Evolutionary conservation across 1,284 basidiomycete genomes (phyloP), one percentile per base, ranked within the genome.

Genomic region (Cryptococcus sp.): DNA sequence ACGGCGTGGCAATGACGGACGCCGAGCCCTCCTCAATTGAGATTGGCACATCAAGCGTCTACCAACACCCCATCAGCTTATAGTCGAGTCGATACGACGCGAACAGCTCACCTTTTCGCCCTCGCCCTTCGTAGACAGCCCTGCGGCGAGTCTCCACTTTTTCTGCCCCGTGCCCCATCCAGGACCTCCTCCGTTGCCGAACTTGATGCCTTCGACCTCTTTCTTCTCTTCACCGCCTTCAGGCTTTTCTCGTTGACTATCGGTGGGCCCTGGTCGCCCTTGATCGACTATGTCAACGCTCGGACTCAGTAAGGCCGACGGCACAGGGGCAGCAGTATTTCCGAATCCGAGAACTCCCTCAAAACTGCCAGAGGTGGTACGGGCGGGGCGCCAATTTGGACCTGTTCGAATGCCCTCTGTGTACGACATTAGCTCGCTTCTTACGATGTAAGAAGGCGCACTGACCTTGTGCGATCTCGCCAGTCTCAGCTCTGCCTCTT

Each of bases 321-420:
- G 47, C 50, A 60, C 62, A 41, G 61, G 54, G 20, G 53, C 48
- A 23, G 58, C 34, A 11, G 61, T 19, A 48, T 61, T 63, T 48
- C 73, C 71, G 57, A 77, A 78, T 3, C 75, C 77, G 10, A 78
- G 67, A 25, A 78, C 77, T 45, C 76, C 77, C 48, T 79, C 77
- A 56, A 79, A 79, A 11, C 62, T 73, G 56, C 75, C 76, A 11
- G 75, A 73, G 17, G 62, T 54, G 25, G 66, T 68, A 23, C 72
- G 64, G 34, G 63, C 22, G 26, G 73, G 66, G 34, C 77, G 64
- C 77, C 77, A 79, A 34, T 62, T 70, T 10, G 69, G 61, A n/a
- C 66, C 65, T 39, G 65, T 52, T 23, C 62, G 61, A 20, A 59
- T 34, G 23, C 45, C 56, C n/a, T 58, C 59, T 69, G 52, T 7